A percentile compares a stretch with the other conserved stretches of the same genome.
These are phyloP conservation scores for Cicer chorassanicum DNA, from an alignment of 306 rosid species.

Conservation along the genomic window DNA sequence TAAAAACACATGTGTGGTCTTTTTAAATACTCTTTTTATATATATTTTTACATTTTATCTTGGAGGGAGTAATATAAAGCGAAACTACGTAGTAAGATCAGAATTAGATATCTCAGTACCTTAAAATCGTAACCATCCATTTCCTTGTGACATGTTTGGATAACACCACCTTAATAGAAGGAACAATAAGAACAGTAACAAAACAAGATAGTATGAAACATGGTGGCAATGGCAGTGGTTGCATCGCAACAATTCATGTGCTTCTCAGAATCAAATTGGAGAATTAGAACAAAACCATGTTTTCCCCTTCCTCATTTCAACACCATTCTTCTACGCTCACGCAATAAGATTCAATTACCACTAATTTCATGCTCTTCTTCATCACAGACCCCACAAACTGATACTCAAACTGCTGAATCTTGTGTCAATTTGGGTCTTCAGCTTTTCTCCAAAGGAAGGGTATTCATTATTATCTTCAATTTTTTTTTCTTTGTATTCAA, in stretches of 20 bases:
- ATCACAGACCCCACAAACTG: slow-evolving; percentile 72
- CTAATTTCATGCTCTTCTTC: slow-evolving; percentile 55
- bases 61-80: too few relatives aligned
- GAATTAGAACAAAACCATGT: slow-evolving; percentile 44
- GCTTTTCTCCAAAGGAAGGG: slow-evolving; percentile 95
- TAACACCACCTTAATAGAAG: slow-evolving; percentile 20
- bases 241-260: slow-evolving; percentile 59
- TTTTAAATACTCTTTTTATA: too few relatives aligned
- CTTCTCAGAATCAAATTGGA: slow-evolving; percentile 56
- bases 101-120: too few relatives aligned
- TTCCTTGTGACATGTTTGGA: slow-evolving; percentile 37
- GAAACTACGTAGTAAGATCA: too few relatives aligned
- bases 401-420: slow-evolving; percentile 73
- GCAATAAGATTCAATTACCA: slow-evolving; percentile 42
- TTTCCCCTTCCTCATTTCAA: slow-evolving; percentile 38
- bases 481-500: not conserved
- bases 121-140: slow-evolving; percentile 42
- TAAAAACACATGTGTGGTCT: too few relatives aligned
- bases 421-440: slow-evolving; percentile 87
- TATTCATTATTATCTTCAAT: slow-evolving; percentile 28
- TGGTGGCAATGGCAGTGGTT: slow-evolving; percentile 60
- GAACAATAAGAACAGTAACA: slow-evolving; percentile 17
- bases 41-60: too few relatives aligned
- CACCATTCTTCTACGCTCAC: slow-evolving; percentile 41
- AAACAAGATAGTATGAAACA: slow-evolving; percentile 31